A percentile compares a stretch with the other conserved stretches of the same genome.
Conservation (phyloP, 1,284 basidiomycete genomes). For the Schizophyllum commune region DNA sequence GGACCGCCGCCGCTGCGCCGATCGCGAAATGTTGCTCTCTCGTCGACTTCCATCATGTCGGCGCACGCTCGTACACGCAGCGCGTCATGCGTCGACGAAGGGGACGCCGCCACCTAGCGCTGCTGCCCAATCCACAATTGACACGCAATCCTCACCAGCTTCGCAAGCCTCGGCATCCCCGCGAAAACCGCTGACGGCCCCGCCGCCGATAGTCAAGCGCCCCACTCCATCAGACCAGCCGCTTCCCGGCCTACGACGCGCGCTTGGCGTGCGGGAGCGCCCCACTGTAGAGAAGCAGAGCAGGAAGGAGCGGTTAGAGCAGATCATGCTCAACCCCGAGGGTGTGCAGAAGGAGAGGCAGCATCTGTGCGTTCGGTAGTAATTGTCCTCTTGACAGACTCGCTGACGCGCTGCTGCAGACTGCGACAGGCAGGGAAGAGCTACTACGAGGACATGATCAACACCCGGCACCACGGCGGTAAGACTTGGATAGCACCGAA, state of each 20-base stretch:
- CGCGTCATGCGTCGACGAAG: not conserved
- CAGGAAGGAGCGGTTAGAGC: conserved; percentile 61
- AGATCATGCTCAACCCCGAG: conserved; percentile 62
- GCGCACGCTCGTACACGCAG: not conserved
- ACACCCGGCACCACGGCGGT: conserved; percentile 80
- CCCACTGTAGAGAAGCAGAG: conserved; percentile 52
- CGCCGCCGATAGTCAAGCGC: not conserved
- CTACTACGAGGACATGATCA: conserved; percentile 83
- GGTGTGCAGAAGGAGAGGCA: conserved; percentile 64
- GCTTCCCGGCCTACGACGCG: conserved; percentile 24
- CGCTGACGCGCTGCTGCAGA: conserved; percentile 31
- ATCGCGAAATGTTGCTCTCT: not conserved
- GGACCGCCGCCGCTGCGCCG: no score
- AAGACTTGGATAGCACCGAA: conserved; percentile 94
- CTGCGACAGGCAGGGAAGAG: conserved; percentile 83
- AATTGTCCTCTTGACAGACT: not conserved
- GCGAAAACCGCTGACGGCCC: not conserved
- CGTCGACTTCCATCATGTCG: not conserved
- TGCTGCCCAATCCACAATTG: no score
- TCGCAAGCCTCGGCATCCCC: not conserved
- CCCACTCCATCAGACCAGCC: not conserved
- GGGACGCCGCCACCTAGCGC: no score
- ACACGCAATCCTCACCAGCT: not conserved
- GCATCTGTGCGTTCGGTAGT: conserved; percentile 55
- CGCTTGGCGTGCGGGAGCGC: conserved; percentile 63